Conservation (phyloP, 106 monocot species). For the Dioscorea zingiberensis region DNA sequence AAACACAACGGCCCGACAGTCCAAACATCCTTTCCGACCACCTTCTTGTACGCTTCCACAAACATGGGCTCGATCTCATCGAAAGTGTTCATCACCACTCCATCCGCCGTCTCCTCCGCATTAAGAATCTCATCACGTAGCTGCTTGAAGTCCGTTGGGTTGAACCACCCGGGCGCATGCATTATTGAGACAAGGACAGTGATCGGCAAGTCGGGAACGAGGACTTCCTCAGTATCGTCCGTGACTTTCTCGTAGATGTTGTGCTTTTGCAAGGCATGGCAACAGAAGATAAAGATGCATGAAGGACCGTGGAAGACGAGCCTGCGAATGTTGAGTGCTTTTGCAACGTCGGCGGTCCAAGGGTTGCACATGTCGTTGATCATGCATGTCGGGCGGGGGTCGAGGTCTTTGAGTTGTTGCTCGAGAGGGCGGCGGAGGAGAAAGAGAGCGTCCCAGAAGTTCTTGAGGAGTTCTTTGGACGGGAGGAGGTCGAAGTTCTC, state of each 20-base stretch:
- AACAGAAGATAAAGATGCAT: slow-evolving; percentile 28
- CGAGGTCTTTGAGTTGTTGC: not conserved
- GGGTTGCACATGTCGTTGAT: slow-evolving; percentile 29
- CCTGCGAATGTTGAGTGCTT: slow-evolving; percentile 21
- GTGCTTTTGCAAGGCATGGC: not conserved
- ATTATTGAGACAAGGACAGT: no score
- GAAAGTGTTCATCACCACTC: slow-evolving; percentile 56
- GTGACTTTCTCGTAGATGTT: slow-evolving; percentile 6
- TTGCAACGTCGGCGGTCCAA: slow-evolving; percentile 27
- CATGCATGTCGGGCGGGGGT: slow-evolving; percentile 26
- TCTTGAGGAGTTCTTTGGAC: not conserved
- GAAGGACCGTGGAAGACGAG: slow-evolving; percentile 34
- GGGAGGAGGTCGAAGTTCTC: slow-evolving; percentile 31
- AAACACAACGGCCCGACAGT: slow-evolving; percentile 50
- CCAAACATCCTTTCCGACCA: slow-evolving; percentile 35
- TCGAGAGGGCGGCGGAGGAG: slow-evolving; percentile 25
- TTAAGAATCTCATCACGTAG: not conserved
- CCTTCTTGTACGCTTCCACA: slow-evolving; percentile 26
- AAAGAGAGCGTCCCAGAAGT: slow-evolving; percentile 19
- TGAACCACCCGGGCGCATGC: slow-evolving; percentile 14
- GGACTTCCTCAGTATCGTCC: slow-evolving; percentile 17
- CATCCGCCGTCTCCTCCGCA: slow-evolving; percentile 27
- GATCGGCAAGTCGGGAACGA: slow-evolving; percentile 46
- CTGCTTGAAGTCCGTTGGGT: not conserved
- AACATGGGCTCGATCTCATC: slow-evolving; percentile 37